Evolutionary conservation across 768 basidiomycete species (phyloP).

Genomic region (Megacollybia marginata): DNA sequence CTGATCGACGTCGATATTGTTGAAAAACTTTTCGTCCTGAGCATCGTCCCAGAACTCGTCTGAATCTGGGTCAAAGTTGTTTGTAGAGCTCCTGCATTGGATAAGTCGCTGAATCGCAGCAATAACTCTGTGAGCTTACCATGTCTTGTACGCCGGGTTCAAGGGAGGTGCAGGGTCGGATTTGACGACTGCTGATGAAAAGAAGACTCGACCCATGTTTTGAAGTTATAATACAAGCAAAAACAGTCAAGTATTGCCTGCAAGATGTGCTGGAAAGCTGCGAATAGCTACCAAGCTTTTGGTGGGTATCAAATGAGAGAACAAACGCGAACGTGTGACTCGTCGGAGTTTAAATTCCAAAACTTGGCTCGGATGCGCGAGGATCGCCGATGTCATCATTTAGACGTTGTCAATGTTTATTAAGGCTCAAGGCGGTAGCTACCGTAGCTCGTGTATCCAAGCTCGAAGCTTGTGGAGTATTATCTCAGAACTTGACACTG

Average conservation of each 20-base stretch:
- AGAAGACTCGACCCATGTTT: neutral
- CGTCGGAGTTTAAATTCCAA: too few species aligned
- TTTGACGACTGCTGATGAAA: neutral
- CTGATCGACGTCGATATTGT: neutral
- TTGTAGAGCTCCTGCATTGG: slow-evolving; percentile 5
- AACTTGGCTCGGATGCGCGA: too few species aligned
- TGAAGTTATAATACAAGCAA: neutral
- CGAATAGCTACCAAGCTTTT: neutral
- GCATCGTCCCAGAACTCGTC: slow-evolving; percentile 39
- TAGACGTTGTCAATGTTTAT: too few species aligned
- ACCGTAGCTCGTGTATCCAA: too few species aligned
- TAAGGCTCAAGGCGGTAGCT: too few species aligned
- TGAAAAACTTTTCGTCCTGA: slow-evolving; percentile 37
- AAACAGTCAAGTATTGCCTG: neutral
- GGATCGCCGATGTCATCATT: too few species aligned
- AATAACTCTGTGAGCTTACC: neutral
- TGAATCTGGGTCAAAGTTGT: slow-evolving; percentile 42
- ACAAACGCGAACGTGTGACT: too few species aligned
- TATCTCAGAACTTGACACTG: too few species aligned
- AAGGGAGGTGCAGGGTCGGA: too few species aligned
- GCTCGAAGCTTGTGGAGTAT: too few species aligned
- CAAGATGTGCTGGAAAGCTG: neutral
- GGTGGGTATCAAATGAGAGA: neutral
- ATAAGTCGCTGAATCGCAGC: neutral
- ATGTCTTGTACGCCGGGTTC: neutral